Evolutionary conservation across 2,329 filamentous ascomycete species (phyloP), one percentile per base, ranked within the genome.

Genomic region (Fusarium drepaniforme): DNA sequence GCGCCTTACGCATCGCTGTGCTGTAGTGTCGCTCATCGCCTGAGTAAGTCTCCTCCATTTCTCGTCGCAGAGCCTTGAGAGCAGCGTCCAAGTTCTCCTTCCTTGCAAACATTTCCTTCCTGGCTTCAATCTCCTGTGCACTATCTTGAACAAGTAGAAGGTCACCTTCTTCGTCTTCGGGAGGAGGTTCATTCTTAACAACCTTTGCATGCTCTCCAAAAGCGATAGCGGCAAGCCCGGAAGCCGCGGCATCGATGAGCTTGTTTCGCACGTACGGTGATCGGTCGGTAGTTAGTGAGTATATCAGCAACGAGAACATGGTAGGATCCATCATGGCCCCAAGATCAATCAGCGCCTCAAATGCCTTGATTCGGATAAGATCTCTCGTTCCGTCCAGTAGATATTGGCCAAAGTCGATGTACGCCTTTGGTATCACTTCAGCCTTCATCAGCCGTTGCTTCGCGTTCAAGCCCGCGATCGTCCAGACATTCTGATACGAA

Each of bases 401-500:
- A 77, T 93, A 93, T 74, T 91, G 89, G 25, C 89, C 85, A 78
- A 93, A 92, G 68, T 90, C 88, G 42, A 89, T 74, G 1, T 88
- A 86, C 46, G 87, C 84, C 37, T 84, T 80, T 1, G 88, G 86
- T 38, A 93, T 91, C 18, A 92, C 87, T 18, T 88, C 87, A 5
- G 89, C 89, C 82, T 92, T 91, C 91, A 93, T 93, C 62, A 93
- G 82, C 46, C 84, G 85, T 77, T 88, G 86, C 78, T 91, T 90
- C 66, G 91, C 91, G 66, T 91, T 88, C 51, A 93, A 82, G 5
- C 89, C 89, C 21, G 91, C 89, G 72, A 88, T 86, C 21, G 91
- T 92, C 86, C 90, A 91, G 65, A 91, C 87, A 71, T 93, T 93
- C 70, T 93, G 90, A 78, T 92, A 92, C 4, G 91, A 93, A 70